A percentile compares a stretch with the other conserved stretches of the same genome.
Evolutionary conservation across 2,329 filamentous ascomycete species (phyloP).

Genomic region (Thelonectria rubi): DNA sequence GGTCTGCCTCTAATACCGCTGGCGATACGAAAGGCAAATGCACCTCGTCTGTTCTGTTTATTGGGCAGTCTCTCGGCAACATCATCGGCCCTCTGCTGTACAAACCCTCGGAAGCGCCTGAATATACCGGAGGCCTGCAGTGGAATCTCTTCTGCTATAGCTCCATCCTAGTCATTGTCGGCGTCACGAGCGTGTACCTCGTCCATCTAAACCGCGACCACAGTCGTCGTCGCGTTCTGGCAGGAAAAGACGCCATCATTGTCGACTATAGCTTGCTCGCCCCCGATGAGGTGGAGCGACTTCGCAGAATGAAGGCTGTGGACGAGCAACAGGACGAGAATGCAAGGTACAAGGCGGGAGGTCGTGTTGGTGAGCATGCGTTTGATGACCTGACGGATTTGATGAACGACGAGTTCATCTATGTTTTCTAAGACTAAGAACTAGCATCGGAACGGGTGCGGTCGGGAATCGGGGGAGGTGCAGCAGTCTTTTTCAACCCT

Average conservation of each 20-base stretch:
- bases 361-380: slow-evolving; percentile 11
- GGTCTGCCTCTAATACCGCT: slow-evolving; percentile 67
- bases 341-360: slow-evolving; percentile 7
- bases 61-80: slow-evolving; percentile 70
- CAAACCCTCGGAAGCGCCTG: slow-evolving; percentile 45
- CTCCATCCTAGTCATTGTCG: slow-evolving; percentile 53
- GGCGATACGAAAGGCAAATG: slow-evolving; percentile 75
- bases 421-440: slow-evolving; percentile 46
- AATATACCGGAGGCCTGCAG: slow-evolving; percentile 54
- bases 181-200: slow-evolving; percentile 45
- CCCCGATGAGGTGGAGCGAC: slow-evolving; percentile 22
- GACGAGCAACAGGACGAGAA: slow-evolving; percentile 7
- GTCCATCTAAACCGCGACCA: slow-evolving; percentile 62
- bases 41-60: slow-evolving; percentile 67
- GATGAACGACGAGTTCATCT: slow-evolving; percentile 67
- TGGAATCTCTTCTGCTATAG: slow-evolving; percentile 58
- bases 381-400: slow-evolving; percentile 60
- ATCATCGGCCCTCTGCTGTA: slow-evolving; percentile 60
- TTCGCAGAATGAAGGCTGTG: slow-evolving; percentile 8
- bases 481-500: too few relatives aligned
- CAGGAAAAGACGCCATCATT: slow-evolving; percentile 33
- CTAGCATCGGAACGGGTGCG: too few relatives aligned
- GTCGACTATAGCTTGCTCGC: slow-evolving; percentile 35
- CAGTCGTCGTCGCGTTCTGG: slow-evolving; percentile 32
- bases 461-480: too few relatives aligned